These are phyloP conservation scores for Nepenthes mirabilis DNA, from an alignment of 148 eudicot genomes.

Conservation along the genomic window DNA sequence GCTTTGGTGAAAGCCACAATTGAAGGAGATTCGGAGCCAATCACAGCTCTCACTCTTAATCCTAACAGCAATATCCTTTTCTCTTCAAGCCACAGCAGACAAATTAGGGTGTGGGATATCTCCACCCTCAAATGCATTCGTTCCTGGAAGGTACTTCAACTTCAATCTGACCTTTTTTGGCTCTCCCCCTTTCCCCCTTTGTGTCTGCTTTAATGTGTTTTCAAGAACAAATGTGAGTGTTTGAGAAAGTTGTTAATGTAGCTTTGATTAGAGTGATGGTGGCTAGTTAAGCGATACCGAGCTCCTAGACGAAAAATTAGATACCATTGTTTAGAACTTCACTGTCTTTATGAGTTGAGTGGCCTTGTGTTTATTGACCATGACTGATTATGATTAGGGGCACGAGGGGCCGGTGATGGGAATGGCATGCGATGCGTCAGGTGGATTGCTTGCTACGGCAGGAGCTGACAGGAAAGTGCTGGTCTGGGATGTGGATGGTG, in stretches of 20 bases:
- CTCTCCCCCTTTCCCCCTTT: too few species aligned
- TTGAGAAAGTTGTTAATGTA: too few species aligned
- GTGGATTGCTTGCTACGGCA: constrained; percentile 94
- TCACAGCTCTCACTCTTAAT: constrained; percentile 62
- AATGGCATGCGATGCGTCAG: constrained; percentile 85
- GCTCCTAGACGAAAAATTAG: too few species aligned
- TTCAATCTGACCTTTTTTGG: too few species aligned
- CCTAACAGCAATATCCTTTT: constrained; percentile 58
- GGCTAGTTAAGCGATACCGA: too few species aligned
- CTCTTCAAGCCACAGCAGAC: constrained; percentile 64
- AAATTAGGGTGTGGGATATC: constrained; percentile 91
- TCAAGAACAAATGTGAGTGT: too few species aligned
- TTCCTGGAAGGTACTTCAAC: constrained; percentile 71
- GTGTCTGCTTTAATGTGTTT: too few species aligned
- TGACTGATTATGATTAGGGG: constrained; percentile 31
- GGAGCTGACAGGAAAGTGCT: constrained; percentile 88
- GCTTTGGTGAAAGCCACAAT: constrained; percentile 58
- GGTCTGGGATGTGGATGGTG: constrained; percentile 93
- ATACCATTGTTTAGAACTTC: too few species aligned
- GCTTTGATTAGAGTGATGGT: too few species aligned
- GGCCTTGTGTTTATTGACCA: not conserved
- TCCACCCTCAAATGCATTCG: constrained; percentile 60
- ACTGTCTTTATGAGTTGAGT: not conserved
- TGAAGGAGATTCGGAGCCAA: constrained; percentile 64
- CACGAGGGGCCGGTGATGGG: constrained; percentile 89